These are phyloP conservation scores for Nemania bipapillata DNA, from an alignment of 2,329 filamentous ascomycete species.

Conservation along the genomic window DNA sequence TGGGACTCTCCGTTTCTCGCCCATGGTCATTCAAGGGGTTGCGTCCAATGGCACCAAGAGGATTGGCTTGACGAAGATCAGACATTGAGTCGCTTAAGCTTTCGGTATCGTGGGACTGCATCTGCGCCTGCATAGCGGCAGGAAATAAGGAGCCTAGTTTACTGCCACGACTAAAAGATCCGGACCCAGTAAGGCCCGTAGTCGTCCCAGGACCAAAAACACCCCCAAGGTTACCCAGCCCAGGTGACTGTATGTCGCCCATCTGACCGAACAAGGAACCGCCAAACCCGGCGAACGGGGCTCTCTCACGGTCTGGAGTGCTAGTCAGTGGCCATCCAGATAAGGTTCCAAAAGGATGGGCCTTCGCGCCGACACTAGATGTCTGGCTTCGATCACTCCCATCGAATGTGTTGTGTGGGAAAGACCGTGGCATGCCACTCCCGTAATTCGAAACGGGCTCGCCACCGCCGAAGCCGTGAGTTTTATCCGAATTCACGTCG, in stretches of 20 bases:
- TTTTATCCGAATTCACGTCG: conserved; percentile 63
- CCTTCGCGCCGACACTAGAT: conserved; percentile 84
- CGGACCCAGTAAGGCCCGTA: conserved; percentile 65
- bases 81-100: conserved; percentile 66
- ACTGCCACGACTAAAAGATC: conserved; percentile 78
- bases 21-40: conserved; percentile 64
- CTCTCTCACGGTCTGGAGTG: conserved; percentile 74
- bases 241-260: conserved; percentile 80
- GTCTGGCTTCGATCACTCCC: conserved; percentile 92
- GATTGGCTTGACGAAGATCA: conserved; percentile 70
- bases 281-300: conserved; percentile 72
- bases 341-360: conserved; percentile 73
- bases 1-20: conserved; percentile 69
- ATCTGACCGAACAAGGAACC: conserved; percentile 82
- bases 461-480: conserved; percentile 63
- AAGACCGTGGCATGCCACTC: conserved; percentile 58
- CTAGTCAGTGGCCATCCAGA: conserved; percentile 73
- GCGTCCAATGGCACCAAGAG: conserved; percentile 74
- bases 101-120: conserved; percentile 77
- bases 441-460: conserved; percentile 61
- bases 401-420: conserved; percentile 63
- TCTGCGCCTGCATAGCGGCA: conserved; percentile 87
- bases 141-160: conserved; percentile 91
- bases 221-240: conserved; percentile 72
- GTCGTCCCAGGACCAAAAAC: conserved; percentile 74